Percentiles rank a stretch among this genome's conserved stretches.
phyloP scores from a whole-genome alignment of 768 basidiomycete species.

The Boletus sp. region DNA sequence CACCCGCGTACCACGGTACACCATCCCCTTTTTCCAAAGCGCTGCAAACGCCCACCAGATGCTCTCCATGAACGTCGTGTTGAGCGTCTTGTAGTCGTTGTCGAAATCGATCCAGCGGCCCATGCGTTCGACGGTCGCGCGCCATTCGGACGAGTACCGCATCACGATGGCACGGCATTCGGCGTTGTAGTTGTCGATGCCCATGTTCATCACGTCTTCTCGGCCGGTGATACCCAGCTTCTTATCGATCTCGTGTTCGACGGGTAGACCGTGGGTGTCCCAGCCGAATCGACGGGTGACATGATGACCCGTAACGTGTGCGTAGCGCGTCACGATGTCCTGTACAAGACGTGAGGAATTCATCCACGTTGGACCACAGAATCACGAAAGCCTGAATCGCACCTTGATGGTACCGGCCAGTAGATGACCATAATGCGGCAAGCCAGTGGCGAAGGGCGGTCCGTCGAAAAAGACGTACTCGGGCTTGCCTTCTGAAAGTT shows the following conservation, averaged over 20 bases:
- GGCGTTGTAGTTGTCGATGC: constrained; percentile 95
- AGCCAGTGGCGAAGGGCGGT: constrained; percentile 94
- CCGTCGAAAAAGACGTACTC: constrained; percentile 96
- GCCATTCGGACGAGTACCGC: constrained; percentile 95
- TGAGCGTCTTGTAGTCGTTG: constrained; percentile 98
- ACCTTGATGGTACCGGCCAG: constrained; percentile 94
- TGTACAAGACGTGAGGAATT: constrained; percentile 29
- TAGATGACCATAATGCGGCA: constrained; percentile 95
- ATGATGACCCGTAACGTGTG: constrained; percentile 87
- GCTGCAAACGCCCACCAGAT: constrained; percentile 99
- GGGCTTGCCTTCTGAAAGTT: constrained; percentile 86
- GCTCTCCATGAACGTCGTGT: constrained; percentile 91
- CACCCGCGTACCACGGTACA: constrained; percentile 90
- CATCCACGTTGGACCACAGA: too few relatives aligned
- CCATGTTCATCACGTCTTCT: constrained; percentile 91
- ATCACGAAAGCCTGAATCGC: too few relatives aligned
- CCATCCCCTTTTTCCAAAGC: constrained; percentile 87
- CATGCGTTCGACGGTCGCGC: constrained; percentile 92
- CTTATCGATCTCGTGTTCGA: constrained; percentile 99
- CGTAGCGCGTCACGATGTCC: constrained; percentile 98
- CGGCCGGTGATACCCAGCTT: constrained; percentile 87
- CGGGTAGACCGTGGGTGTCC: constrained; percentile 98
- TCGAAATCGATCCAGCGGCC: constrained; percentile 99
- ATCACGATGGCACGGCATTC: constrained; percentile 97
- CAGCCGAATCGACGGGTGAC: constrained; percentile 95